A percentile compares a stretch with the other conserved stretches of the same genome.
Conservation (phyloP, 1,139 yeast genomes). For the Blastobotrys buckinghamii region DNA sequence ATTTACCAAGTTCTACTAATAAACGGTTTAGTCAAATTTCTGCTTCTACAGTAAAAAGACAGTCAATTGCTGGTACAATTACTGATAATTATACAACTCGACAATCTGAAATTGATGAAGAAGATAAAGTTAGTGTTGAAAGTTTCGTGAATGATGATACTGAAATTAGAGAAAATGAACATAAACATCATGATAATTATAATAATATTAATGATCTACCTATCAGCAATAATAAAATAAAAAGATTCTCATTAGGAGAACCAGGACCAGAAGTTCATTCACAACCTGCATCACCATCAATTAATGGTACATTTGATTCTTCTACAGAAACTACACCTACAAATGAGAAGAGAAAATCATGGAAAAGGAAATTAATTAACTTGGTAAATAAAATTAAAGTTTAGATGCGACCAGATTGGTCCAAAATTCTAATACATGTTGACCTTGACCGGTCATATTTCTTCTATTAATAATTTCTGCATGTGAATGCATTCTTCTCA, state of each 20-base stretch:
- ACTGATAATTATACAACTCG: constrained; percentile 1
- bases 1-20: constrained; percentile 2
- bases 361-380: background rate
- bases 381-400: constrained; percentile 3
- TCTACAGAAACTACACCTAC: background rate
- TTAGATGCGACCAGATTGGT: constrained; percentile 16
- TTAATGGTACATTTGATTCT: background rate
- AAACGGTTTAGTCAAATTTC: constrained; percentile 1
- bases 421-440: constrained; percentile 25
- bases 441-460: constrained; percentile 30
- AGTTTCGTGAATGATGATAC: background rate
- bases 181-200: background rate
- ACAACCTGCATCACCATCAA: background rate
- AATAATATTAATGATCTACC: too few relatives aligned
- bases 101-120: background rate
- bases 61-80: constrained; percentile 9
- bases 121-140: background rate
- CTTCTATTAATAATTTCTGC: constrained; percentile 56
- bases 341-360: constrained; percentile 1
- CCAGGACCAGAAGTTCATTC: constrained; percentile 27
- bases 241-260: constrained; percentile 23
- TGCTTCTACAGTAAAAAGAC: constrained; percentile 4
- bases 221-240: background rate
- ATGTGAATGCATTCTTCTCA: constrained; percentile 65
- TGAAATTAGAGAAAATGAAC: background rate